Evolutionary conservation across 306 rosid genomes (phyloP), one percentile per base, ranked within the genome.

Genomic region (Clitoria ternatea): DNA sequence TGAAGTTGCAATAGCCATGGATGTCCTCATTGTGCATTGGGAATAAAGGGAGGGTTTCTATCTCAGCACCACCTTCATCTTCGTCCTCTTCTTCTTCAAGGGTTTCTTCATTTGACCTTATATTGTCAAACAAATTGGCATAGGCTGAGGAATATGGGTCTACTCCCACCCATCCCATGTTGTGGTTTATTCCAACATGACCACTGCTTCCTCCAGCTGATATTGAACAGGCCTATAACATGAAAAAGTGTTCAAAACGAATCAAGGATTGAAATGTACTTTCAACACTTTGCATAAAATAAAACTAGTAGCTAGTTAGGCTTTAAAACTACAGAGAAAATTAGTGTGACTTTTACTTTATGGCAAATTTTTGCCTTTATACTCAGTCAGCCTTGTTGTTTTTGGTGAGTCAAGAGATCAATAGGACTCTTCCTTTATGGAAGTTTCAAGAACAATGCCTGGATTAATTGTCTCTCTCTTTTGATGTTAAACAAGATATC

Each of bases 11-110:
- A 71, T 79, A 89, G 72, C 85, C 94, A 24, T 80, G 81, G 67
- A 89, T 64, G 61, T 87, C 93, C 18, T 87, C 99, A 22, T 85
- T 87, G 23, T 89, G 99, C 88, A 91, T 86, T 52, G 99, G 99
- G 59, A 94, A 94, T 32, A 94, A 88, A 12, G 97, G 96, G 32
- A 94, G 99, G 6, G 97, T 94, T 82, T 94, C 97, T 73, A 91
- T 89, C 69, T 87, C 91, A 29, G 71, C 76, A n/a, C 39, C 43
- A 2, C 63, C 69, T 4, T 68, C 74, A 37, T 43, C 78, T 27
- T 80, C 75, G 29, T 48, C 69, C 49, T 42, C 40, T 39, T 77
- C 83, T 35, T 35, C 80, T 59, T 81, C 82, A 10, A 61, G 8
- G 43, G 56, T 72, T 73, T 77, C 88, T 53, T 72, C 79, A 36